phyloP scores from a whole-genome alignment of 1,284 basidiomycete genomes.

The Calocybe gambosa region DNA sequence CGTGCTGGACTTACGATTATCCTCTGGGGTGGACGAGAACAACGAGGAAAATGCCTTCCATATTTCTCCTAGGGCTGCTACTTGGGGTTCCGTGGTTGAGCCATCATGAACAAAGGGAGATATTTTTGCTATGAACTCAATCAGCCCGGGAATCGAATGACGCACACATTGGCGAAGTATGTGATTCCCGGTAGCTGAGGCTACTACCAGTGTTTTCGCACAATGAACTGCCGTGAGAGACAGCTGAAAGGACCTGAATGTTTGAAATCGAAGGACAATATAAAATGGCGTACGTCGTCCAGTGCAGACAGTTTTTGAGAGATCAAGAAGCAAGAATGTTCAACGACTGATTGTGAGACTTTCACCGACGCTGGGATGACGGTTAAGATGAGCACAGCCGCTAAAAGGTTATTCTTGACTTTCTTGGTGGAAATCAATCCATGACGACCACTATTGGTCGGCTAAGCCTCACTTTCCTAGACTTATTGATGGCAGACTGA shows the following conservation, averaged over 20 bases:
- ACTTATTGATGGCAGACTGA: constrained; percentile 29
- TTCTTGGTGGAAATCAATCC: constrained; percentile 78
- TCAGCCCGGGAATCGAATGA: constrained; percentile 73
- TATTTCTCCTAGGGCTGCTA: constrained; percentile 69
- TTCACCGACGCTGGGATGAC: constrained; percentile 64
- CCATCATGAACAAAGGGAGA: constrained; percentile 54
- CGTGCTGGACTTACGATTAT: constrained; percentile 48
- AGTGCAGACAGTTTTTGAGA: constrained; percentile 67
- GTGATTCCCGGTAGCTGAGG: constrained; percentile 54
- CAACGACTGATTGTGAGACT: constrained; percentile 72
- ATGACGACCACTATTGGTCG: constrained; percentile 57
- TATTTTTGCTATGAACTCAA: constrained; percentile 71
- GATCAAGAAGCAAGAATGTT: constrained; percentile 82
- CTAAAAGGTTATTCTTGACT: constrained; percentile 87
- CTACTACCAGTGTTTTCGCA: constrained; percentile 72
- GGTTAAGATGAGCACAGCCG: constrained; percentile 82
- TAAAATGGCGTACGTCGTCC: constrained; percentile 51
- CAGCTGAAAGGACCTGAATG: constrained; percentile 31
- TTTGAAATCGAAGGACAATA: neutral
- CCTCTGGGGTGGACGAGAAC: constrained; percentile 52
- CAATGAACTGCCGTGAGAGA: constrained; percentile 88
- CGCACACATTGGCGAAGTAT: constrained; percentile 71
- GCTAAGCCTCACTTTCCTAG: constrained; percentile 3
- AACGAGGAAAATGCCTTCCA: constrained; percentile 76
- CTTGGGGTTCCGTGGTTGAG: constrained; percentile 45